These are phyloP conservation scores for Coccomyxa sp. DNA, from an alignment of 139 green algal species.

Conservation along the genomic window DNA sequence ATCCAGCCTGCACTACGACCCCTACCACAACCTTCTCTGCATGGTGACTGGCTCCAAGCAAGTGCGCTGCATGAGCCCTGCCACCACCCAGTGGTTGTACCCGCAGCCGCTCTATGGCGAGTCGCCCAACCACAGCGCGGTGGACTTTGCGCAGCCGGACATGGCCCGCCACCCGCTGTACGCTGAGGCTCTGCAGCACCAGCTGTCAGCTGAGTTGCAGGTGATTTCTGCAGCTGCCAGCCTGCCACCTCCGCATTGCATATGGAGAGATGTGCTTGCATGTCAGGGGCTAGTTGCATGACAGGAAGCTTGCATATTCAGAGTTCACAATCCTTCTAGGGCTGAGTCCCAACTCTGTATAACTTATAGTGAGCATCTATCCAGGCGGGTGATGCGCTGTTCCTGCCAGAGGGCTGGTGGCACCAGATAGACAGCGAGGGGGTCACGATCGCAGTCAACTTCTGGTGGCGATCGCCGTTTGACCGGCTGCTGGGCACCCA, in stretches of 20 bases:
- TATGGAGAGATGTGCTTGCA: too few species aligned
- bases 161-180: conserved; percentile 34
- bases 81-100: conserved; percentile 43
- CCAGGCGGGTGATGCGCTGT: conserved; percentile 66
- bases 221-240: conserved; percentile 4
- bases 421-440: conserved; percentile 55
- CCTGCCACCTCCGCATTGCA: too few species aligned
- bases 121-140: conserved; percentile 65
- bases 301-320: too few species aligned
- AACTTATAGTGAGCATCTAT: neutral
- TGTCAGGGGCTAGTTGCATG: too few species aligned
- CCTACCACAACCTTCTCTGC: conserved; percentile 74
- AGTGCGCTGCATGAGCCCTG: conserved; percentile 21
- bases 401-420: conserved; percentile 79
- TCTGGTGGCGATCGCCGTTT: conserved; percentile 62
- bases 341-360: too few species aligned
- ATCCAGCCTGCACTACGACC: conserved; percentile 78
- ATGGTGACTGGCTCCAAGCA: conserved; percentile 60
- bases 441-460: conserved; percentile 70
- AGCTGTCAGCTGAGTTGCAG: conserved; percentile 21
- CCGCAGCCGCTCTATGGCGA: conserved; percentile 40
- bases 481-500: conserved; percentile 9
- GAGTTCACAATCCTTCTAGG: too few species aligned
- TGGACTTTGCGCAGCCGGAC: conserved; percentile 57
- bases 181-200: conserved; percentile 1